Percentiles rank a stretch among this genome's conserved stretches.
Evolutionary conservation across 1,139 yeast genomes (phyloP).

Genomic region (Saccharomyces hybrid): DNA sequence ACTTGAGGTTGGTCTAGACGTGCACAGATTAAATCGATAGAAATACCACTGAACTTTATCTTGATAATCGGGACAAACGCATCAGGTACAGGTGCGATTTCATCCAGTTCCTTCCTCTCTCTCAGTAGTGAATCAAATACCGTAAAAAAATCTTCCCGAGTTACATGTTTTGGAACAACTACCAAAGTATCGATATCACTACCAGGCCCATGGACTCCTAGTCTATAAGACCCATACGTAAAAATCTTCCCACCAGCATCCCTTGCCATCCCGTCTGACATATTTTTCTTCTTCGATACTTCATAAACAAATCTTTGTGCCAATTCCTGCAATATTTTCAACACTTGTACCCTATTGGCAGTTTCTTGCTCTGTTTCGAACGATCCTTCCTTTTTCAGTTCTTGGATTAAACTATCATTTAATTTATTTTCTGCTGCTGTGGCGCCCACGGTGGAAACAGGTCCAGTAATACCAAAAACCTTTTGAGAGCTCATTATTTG

Average conservation of each 20-base stretch:
- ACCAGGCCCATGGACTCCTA: constrained; percentile 97
- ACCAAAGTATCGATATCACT: constrained; percentile 94
- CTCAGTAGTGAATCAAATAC: constrained; percentile 65
- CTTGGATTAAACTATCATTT: constrained; percentile 70
- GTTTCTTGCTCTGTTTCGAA: constrained; percentile 84
- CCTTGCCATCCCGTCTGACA: constrained; percentile 95
- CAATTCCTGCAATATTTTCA: constrained; percentile 60
- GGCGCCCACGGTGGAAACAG: constrained; percentile 78
- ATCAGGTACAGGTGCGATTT: constrained; percentile 88
- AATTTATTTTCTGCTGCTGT: constrained; percentile 68
- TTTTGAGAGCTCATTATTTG: constrained; percentile 28
- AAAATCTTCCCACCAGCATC: constrained; percentile 97
- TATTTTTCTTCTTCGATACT: constrained; percentile 73
- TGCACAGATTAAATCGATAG: constrained; percentile 85
- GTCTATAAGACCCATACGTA: constrained; percentile 87
- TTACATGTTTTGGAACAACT: constrained; percentile 94
- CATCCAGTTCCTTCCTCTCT: constrained; percentile 72
- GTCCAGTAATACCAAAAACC: constrained; percentile 78
- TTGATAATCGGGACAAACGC: constrained; percentile 95
- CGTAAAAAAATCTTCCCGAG: constrained; percentile 78
- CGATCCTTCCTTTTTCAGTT: constrained; percentile 75
- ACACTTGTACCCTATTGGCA: constrained; percentile 65
- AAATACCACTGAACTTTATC: constrained; percentile 77
- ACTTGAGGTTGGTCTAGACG: constrained; percentile 73
- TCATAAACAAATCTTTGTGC: constrained; percentile 73